Conservation (phyloP, 2,329 filamentous ascomycete species). For the Cryphonectria naterciae region DNA sequence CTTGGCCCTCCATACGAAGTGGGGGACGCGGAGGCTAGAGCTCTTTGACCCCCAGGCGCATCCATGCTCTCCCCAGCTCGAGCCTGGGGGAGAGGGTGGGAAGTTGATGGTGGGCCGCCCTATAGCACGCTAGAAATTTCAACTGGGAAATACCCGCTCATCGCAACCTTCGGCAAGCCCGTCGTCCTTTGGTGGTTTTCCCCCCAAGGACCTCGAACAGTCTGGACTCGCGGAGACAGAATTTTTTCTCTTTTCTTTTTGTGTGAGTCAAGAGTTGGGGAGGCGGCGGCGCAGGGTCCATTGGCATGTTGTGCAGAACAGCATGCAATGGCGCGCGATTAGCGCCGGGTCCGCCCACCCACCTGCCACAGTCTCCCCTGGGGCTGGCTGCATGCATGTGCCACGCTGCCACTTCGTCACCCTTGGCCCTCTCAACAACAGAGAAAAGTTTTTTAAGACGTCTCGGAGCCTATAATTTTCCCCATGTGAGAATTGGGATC, state of each 20-base stretch:
- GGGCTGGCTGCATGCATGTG: conserved; percentile 6
- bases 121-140: neutral
- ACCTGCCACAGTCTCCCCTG: neutral
- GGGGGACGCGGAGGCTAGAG: conserved; percentile 24
- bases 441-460: neutral
- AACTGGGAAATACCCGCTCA: neutral
- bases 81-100: neutral
- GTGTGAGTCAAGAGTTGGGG: neutral
- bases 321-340: conserved; percentile 13
- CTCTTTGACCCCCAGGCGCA: conserved; percentile 18
- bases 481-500: neutral
- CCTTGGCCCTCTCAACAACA: neutral
- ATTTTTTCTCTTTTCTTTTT: neutral
- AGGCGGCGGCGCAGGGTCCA: neutral
- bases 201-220: neutral
- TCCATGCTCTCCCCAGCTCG: conserved; percentile 20
- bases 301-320: conserved; percentile 10
- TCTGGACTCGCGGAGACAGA: conserved; percentile 1
- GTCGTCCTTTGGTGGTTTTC: neutral
- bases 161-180: conserved; percentile 1
- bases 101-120: neutral
- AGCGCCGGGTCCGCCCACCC: conserved; percentile 11
- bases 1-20: neutral
- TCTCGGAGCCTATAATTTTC: neutral
- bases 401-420: conserved; percentile 3